Conservation (phyloP, 768 basidiomycete genomes). For the Lentinula raphanica region DNA sequence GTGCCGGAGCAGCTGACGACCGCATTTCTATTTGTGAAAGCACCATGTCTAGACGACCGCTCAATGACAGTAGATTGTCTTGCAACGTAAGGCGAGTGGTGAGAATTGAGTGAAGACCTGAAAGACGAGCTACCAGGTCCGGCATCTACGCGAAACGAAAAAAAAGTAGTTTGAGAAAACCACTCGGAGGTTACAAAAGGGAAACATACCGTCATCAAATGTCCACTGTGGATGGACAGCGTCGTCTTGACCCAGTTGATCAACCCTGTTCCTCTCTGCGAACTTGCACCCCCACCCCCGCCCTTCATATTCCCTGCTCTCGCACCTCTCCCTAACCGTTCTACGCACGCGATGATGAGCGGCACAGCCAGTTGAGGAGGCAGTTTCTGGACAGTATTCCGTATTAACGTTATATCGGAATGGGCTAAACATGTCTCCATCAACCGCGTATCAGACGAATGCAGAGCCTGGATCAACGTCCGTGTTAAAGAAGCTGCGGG, state of each 20-base stretch:
- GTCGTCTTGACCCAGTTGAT: slow-evolving; percentile 79
- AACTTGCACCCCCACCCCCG: slow-evolving; percentile 73
- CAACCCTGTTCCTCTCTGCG: slow-evolving; percentile 66
- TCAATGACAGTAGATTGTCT: slow-evolving; percentile 77
- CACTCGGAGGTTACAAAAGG: neutral
- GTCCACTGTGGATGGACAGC: slow-evolving; percentile 79
- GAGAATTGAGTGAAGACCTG: slow-evolving; percentile 78
- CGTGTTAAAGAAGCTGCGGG: slow-evolving; percentile 87
- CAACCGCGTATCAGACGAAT: slow-evolving; percentile 86
- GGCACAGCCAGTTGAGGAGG: slow-evolving; percentile 86
- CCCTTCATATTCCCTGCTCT: slow-evolving; percentile 71
- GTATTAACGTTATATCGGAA: slow-evolving; percentile 74
- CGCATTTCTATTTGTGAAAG: slow-evolving; percentile 91
- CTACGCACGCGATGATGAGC: slow-evolving; percentile 82
- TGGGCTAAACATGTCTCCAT: slow-evolving; percentile 85
- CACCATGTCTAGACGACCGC: slow-evolving; percentile 89
- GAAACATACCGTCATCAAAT: slow-evolving; percentile 85
- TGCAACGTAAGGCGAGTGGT: slow-evolving; percentile 77
- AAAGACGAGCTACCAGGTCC: slow-evolving; percentile 81
- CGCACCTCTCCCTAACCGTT: slow-evolving; percentile 75
- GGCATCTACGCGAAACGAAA: slow-evolving; percentile 62
- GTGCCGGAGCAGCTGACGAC: slow-evolving; percentile 61
- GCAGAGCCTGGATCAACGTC: slow-evolving; percentile 92
- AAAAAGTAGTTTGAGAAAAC: slow-evolving; percentile 8
- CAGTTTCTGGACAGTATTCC: slow-evolving; percentile 80